phyloP scores from a whole-genome alignment of 2,329 filamentous ascomycete species.

The Emergomyces africanus region DNA sequence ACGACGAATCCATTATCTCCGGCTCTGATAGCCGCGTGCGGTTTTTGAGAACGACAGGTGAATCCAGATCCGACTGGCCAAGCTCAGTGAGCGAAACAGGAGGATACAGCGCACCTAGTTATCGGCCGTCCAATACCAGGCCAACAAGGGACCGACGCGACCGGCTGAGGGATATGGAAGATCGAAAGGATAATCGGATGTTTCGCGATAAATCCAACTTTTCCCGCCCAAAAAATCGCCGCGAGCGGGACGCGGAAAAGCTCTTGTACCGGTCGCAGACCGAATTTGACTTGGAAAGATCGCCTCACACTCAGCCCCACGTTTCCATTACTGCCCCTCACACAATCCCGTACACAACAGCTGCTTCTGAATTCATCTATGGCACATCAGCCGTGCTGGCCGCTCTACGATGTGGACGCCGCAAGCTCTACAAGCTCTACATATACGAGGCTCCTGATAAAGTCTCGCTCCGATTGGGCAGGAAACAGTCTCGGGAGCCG shows the following conservation, averaged over 20 bases:
- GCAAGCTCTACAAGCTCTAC: constrained; percentile 76
- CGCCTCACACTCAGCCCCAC: neutral
- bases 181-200: neutral
- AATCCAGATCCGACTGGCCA: neutral
- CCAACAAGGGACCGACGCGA: neutral
- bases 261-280: neutral
- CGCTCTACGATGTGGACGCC: constrained; percentile 54
- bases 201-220: neutral
- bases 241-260: neutral
- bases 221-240: neutral
- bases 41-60: neutral
- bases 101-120: neutral
- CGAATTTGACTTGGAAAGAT: neutral
- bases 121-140: neutral
- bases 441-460: constrained; percentile 46
- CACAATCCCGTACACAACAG: constrained; percentile 59
- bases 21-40: neutral
- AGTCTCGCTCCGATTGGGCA: constrained; percentile 31
- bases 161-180: neutral
- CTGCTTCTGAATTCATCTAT: constrained; percentile 85
- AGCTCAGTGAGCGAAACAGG: neutral
- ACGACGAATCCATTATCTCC: neutral
- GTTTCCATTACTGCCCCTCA: constrained; percentile 26
- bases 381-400: constrained; percentile 70
- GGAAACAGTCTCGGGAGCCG: constrained; percentile 12